Base-by-base conservation (phyloP, 371 early-diverging fungal species). In the Sporodiniella umbellata region DNA sequence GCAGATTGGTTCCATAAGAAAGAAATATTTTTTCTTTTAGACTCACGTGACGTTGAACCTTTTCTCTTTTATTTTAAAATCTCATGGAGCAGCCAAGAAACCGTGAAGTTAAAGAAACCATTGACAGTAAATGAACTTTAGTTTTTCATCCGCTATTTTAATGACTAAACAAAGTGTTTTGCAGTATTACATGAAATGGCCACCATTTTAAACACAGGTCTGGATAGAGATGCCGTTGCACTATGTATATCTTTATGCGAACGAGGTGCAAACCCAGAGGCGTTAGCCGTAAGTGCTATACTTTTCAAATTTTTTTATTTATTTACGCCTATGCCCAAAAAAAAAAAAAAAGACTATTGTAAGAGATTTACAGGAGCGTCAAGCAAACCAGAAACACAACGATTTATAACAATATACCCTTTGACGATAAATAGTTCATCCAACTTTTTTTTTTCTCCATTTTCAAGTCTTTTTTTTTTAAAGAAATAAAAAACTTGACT, bases 221-320 rank as follows among this genome's bases (percentile, higher is more conserved):
- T 63, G 4, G 64, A 63, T 42, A 15, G 58, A 42, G 53, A 63
- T 37, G 48, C 58, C 24, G 18, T 63, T 19, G 43, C 50, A 18
- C 45, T 58, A 21, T 63, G 64, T 44, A 42, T 63, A 2, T 63
- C 64, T 4, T 48, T 63, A 26, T 58, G 64, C 26, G 64, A 63
- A 45, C 31, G 52, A 52, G 64, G 64, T 21, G 55, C 58, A 3
- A 63, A 63, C 49, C 64, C 64, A 33, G 64, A 63, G 45, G 64
- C 64, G 21, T 42, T 63, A 21, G 58, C 64, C 3, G 64, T 58
- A 52, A 58, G 42, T 15, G 8, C 14, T 7, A 24, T 25, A n/a
- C 14, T 12, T 43, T 19, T 43, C 43, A 8, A 28, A 28, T 26
- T 28, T 45, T 28, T 23, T 15, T 11, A 33, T 48, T 28, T n/a